Evolutionary conservation across 192 early-diverging fungal genomes (phyloP).

Genomic region (Gaertneriomyces sp.): DNA sequence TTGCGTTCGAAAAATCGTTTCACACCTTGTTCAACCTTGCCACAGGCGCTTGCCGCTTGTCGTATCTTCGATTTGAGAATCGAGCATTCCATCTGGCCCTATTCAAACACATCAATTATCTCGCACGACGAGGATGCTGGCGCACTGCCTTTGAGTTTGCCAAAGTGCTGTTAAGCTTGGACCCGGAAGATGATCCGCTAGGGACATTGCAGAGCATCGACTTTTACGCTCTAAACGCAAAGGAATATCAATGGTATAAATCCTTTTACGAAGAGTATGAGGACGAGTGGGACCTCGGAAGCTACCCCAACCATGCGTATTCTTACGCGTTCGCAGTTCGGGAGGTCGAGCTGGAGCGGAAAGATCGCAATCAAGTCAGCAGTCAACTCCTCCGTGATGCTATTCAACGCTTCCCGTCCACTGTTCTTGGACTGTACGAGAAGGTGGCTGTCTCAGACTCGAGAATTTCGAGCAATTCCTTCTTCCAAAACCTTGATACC

Average conservation of each 20-base stretch:
- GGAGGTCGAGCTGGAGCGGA: conserved; percentile 55
- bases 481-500: conserved; percentile 39
- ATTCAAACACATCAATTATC: conserved; percentile 78
- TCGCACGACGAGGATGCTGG: conserved; percentile 90
- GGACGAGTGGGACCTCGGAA: conserved; percentile 19
- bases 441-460: conserved; percentile 63
- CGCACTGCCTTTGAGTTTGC: conserved; percentile 86
- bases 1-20: conserved; percentile 77
- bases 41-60: conserved; percentile 59
- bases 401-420: conserved; percentile 68
- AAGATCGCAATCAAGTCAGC: conserved; percentile 23
- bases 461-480: conserved; percentile 46
- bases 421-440: conserved; percentile 58
- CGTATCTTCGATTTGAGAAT: conserved; percentile 74
- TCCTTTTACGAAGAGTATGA: conserved; percentile 44
- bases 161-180: conserved; percentile 71
- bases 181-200: conserved; percentile 73
- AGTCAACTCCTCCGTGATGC: conserved; percentile 62
- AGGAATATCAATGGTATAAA: conserved; percentile 52
- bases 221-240: conserved; percentile 76
- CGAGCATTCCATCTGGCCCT: conserved; percentile 63
- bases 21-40: conserved; percentile 72
- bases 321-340: conserved; percentile 73
- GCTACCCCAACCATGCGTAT: conserved; percentile 71
- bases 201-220: conserved; percentile 76